Evolutionary conservation across 495 filamentous ascomycete genomes (phyloP).

Genomic region (Talaromyces trachyspermus): DNA sequence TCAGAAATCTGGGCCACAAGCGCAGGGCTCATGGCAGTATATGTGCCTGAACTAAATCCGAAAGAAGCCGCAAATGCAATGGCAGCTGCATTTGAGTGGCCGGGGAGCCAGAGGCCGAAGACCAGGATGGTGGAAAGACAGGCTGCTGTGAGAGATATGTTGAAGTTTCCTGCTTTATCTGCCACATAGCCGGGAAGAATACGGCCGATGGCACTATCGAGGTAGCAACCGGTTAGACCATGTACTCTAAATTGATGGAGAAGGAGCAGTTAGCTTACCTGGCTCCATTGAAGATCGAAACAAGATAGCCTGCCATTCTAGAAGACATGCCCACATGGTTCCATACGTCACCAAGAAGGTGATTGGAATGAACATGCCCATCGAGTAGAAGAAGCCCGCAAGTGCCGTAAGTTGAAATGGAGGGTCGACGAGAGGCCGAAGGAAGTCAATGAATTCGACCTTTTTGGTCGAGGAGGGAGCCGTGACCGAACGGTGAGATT

Average conservation of each 20-base stretch:
- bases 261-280: slow-evolving; percentile 32
- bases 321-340: slow-evolving; percentile 46
- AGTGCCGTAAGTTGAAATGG: not conserved
- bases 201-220: slow-evolving; percentile 20
- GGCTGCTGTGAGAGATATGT: slow-evolving; percentile 15
- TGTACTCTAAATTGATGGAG: not conserved
- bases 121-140: slow-evolving; percentile 15
- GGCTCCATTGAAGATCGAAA: slow-evolving; percentile 66
- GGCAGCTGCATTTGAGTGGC: slow-evolving; percentile 8
- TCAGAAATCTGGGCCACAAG: slow-evolving; percentile 21
- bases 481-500: slow-evolving; percentile 60
- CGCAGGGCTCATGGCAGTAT: slow-evolving; percentile 18
- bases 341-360: slow-evolving; percentile 61
- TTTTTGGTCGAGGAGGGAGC: slow-evolving; percentile 48
- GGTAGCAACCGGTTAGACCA: not conserved
- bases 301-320: slow-evolving; percentile 51
- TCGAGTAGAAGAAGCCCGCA: not conserved
- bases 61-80: slow-evolving; percentile 23
- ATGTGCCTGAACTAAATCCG: slow-evolving; percentile 28
- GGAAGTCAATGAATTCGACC: slow-evolving; percentile 47
- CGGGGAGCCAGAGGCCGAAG: slow-evolving; percentile 27
- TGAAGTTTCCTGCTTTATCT: slow-evolving; percentile 25
- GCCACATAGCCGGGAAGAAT: slow-evolving; percentile 18
- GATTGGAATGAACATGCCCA: slow-evolving; percentile 59
- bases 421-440: slow-evolving; percentile 50